A percentile compares a stretch with the other conserved stretches of the same genome.
phyloP scores from a whole-genome alignment of 345 rosid genomes.

The Angophora floribunda region DNA sequence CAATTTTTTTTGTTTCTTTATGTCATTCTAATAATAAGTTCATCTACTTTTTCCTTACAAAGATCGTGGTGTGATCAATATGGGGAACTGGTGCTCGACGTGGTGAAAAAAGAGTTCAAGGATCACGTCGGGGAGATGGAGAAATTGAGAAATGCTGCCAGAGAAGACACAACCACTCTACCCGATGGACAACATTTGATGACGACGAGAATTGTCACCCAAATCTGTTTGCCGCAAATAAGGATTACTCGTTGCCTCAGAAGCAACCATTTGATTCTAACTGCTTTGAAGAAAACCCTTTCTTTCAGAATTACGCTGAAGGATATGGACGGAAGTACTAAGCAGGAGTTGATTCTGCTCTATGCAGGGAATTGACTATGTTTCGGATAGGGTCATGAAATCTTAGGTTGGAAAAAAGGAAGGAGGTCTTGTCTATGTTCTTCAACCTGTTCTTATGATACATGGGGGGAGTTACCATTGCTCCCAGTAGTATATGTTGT shows the following conservation, averaged over 20 bases:
- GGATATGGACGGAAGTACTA: background rate
- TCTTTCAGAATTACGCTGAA: background rate
- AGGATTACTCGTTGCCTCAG: background rate
- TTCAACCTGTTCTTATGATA: background rate
- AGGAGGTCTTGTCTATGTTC: background rate
- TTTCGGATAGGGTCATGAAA: background rate
- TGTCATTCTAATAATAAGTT: background rate
- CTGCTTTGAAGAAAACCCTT: background rate
- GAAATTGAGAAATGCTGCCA: slow-evolving; percentile 29
- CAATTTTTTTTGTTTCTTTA: background rate
- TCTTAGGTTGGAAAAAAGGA: background rate
- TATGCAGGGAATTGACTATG: background rate
- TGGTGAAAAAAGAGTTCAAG: slow-evolving; percentile 74
- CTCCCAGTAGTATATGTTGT: background rate
- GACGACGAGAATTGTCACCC: slow-evolving; percentile 48
- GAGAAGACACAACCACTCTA: slow-evolving; percentile 35
- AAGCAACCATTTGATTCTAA: background rate
- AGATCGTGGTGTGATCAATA: slow-evolving; percentile 68
- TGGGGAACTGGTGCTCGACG: slow-evolving; percentile 59
- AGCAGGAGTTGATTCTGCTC: background rate
- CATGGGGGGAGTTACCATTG: background rate
- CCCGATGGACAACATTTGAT: slow-evolving; percentile 50
- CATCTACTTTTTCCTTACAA: background rate
- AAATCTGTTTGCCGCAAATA: slow-evolving; percentile 34
- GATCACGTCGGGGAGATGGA: slow-evolving; percentile 69